These are phyloP conservation scores for Rhodotorula sp. DNA, from an alignment of 1,284 basidiomycete genomes.

Conservation along the genomic window DNA sequence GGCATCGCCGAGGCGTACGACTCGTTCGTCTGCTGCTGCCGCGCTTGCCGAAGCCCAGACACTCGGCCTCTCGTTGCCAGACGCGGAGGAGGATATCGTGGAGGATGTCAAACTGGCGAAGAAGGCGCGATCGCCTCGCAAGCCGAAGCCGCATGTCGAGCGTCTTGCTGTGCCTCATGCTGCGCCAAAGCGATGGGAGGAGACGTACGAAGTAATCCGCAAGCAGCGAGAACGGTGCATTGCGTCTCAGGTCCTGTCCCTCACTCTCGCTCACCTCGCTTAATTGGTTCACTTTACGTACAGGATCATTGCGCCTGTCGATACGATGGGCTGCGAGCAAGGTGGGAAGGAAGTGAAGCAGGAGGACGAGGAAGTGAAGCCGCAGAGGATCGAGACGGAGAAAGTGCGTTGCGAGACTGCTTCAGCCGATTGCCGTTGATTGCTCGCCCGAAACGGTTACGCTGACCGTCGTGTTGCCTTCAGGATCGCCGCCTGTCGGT, in stretches of 20 bases:
- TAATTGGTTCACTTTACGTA: background rate
- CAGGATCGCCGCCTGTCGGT: constrained; percentile 78
- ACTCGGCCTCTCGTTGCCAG: background rate
- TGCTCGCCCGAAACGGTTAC: background rate
- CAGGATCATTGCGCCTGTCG: constrained; percentile 72
- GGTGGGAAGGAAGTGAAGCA: constrained; percentile 55
- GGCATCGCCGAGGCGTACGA: background rate
- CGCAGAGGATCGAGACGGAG: constrained; percentile 1
- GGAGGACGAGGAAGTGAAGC: constrained; percentile 4
- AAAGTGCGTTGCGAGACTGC: background rate
- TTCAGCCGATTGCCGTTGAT: background rate
- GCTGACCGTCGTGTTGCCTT: background rate
- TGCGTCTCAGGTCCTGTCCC: too few species aligned
- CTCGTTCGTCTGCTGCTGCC: constrained; percentile 4
- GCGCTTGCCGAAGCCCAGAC: background rate
- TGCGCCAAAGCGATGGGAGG: constrained; percentile 67
- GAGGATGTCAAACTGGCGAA: background rate
- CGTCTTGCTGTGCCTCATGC: constrained; percentile 67
- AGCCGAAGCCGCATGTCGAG: constrained; percentile 57
- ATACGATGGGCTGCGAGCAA: constrained; percentile 82
- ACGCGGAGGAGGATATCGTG: background rate
- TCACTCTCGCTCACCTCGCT: background rate
- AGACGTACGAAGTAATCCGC: constrained; percentile 71
- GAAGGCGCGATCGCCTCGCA: constrained; percentile 42
- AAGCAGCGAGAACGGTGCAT: constrained; percentile 61